phyloP scores from a whole-genome alignment of 2,329 filamentous ascomycete species.

The Bisporella sp. region DNA sequence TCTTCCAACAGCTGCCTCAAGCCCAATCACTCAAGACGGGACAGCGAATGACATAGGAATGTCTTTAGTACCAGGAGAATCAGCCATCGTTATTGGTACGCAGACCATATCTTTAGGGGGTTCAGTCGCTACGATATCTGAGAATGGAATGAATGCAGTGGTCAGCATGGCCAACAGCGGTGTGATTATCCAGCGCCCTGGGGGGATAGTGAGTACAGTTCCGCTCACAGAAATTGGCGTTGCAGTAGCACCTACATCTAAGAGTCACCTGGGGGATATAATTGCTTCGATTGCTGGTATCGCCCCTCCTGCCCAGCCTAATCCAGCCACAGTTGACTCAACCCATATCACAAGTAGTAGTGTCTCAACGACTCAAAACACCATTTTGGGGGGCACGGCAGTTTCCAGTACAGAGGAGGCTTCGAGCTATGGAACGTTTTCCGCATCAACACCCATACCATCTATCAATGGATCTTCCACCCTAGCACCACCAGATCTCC shows the following conservation, averaged over 20 bases:
- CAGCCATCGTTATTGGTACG: background rate
- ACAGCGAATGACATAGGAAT: background rate
- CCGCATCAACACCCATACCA: no score
- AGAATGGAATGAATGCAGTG: background rate
- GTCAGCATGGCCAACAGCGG: background rate
- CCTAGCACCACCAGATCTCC: no score
- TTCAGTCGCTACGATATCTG: background rate
- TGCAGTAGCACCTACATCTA: background rate
- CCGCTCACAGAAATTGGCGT: background rate
- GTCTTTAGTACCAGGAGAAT: background rate
- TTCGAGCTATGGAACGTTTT: no score
- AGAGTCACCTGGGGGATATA: background rate
- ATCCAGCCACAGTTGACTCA: no score
- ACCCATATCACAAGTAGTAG: no score
- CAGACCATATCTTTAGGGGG: background rate
- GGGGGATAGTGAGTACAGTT: background rate
- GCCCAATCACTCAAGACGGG: background rate
- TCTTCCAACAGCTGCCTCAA: constrained; percentile 1
- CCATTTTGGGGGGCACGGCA: no score
- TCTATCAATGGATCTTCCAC: no score
- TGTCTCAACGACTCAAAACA: no score
- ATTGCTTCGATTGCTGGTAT: background rate
- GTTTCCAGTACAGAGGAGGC: no score
- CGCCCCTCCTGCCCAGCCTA: background rate
- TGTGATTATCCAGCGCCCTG: background rate